phyloP scores from a whole-genome alignment of 192 early-diverging fungal genomes.

The Cetraspora pellucida region DNA sequence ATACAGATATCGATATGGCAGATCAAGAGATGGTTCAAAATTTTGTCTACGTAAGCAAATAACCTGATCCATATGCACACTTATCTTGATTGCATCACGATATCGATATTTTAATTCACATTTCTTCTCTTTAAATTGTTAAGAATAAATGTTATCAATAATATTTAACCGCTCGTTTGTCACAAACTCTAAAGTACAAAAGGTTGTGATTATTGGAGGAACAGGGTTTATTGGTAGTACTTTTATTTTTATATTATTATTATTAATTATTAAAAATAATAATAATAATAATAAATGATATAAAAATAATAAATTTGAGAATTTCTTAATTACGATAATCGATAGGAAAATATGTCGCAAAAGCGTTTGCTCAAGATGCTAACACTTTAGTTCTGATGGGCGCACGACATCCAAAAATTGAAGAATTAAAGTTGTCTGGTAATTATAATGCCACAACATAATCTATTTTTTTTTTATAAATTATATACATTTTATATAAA shows the following conservation, averaged over 20 bases:
- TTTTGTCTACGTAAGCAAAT: no score
- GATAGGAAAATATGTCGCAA: constrained; percentile 35
- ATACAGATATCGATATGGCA: no score
- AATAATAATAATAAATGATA: not conserved
- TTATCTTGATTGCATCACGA: no score
- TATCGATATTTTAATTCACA: no score
- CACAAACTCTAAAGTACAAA: constrained; percentile 9
- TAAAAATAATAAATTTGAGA: not conserved
- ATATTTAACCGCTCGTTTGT: not conserved
- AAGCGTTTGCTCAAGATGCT: constrained; percentile 26
- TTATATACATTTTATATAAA: not conserved
- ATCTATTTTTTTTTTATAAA: not conserved
- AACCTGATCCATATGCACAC: no score
- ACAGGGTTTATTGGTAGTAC: constrained; percentile 32
- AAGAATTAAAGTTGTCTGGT: constrained; percentile 12
- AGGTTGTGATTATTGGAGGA: constrained; percentile 35
- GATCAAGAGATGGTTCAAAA: no score
- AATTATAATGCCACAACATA: not conserved
- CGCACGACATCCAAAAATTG: constrained; percentile 16
- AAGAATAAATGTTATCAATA: not conserved
- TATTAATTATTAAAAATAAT: not conserved
- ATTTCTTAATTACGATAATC: not conserved
- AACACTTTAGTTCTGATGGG: constrained; percentile 6
- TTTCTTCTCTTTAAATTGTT: no score
- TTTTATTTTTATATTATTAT: not conserved